Evolutionary conservation across 2,329 filamentous ascomycete genomes (phyloP).

Genomic region (Xylariales sp.): DNA sequence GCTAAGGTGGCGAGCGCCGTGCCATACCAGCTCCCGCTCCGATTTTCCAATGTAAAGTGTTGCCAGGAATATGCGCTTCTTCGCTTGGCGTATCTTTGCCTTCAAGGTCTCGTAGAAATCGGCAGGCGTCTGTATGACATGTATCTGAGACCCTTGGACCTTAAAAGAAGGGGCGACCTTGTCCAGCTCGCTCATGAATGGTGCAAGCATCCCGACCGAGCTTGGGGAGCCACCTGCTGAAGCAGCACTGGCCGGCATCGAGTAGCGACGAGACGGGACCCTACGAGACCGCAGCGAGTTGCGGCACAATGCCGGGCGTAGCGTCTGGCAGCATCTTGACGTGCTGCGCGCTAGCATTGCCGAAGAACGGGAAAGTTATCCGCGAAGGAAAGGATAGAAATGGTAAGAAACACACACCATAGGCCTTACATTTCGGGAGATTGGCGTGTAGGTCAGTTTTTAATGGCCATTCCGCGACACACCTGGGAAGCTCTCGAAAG

Average conservation of each 20-base stretch:
- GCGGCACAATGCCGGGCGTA: constrained; percentile 18
- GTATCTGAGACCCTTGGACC: constrained; percentile 73
- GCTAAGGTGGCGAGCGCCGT: neutral
- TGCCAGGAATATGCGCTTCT: constrained; percentile 82
- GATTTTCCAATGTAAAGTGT: constrained; percentile 95
- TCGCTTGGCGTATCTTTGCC: constrained; percentile 76
- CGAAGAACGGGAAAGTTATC: no score
- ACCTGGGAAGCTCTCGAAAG: no score
- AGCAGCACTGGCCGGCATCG: constrained; percentile 26
- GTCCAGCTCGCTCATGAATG: constrained; percentile 71
- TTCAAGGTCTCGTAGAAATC: constrained; percentile 92
- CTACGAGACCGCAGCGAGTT: constrained; percentile 16
- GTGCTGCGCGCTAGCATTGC: constrained; percentile 23
- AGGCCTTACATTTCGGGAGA: no score
- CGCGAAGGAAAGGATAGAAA: neutral
- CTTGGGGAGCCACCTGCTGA: constrained; percentile 19
- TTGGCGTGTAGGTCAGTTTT: no score
- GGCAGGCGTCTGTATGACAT: constrained; percentile 72
- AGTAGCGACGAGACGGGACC: constrained; percentile 35
- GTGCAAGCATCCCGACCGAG: constrained; percentile 40
- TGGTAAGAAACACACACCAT: no score
- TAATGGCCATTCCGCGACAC: no score
- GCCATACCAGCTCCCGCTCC: constrained; percentile 74
- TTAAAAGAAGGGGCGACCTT: constrained; percentile 88
- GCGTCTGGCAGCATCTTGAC: constrained; percentile 20